phyloP scores from a whole-genome alignment of 2,329 filamentous ascomycete genomes.

The Huntiella savannae region DNA sequence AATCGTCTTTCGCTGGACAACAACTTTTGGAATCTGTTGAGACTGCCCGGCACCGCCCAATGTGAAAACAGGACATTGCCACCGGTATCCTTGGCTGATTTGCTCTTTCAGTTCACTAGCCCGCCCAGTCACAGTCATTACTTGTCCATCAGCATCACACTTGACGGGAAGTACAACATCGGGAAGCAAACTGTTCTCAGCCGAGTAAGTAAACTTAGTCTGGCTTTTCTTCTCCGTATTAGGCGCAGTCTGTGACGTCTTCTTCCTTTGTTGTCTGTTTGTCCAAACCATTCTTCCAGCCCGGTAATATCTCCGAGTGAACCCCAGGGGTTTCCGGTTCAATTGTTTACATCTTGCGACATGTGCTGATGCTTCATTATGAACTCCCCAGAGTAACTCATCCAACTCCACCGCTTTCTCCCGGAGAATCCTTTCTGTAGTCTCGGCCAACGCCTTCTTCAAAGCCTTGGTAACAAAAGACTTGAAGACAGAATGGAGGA shows the following conservation, averaged over 20 bases:
- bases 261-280: neutral
- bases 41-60: constrained; percentile 37
- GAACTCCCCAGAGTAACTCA: constrained; percentile 51
- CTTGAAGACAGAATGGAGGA: constrained; percentile 74
- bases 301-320: constrained; percentile 66
- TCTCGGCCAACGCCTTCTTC: constrained; percentile 69
- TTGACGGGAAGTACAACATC: constrained; percentile 54
- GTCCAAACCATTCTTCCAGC: constrained; percentile 9
- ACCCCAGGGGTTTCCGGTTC: constrained; percentile 56
- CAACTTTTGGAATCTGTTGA: neutral
- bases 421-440: constrained; percentile 73
- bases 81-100: constrained; percentile 71
- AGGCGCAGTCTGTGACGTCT: constrained; percentile 24
- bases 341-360: constrained; percentile 36
- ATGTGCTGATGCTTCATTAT: constrained; percentile 64
- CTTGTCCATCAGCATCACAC: constrained; percentile 22
- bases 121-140: constrained; percentile 54
- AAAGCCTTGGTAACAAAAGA: constrained; percentile 69
- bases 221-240: constrained; percentile 22
- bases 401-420: constrained; percentile 65
- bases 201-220: constrained; percentile 67
- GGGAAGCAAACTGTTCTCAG: constrained; percentile 79
- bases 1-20: neutral
- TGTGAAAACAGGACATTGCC: constrained; percentile 87
- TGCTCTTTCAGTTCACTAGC: constrained; percentile 85